Evolutionary conservation across 1,284 basidiomycete species (phyloP), one percentile per base, ranked within the genome.

Genomic region (Sporisorium scitamineum): DNA sequence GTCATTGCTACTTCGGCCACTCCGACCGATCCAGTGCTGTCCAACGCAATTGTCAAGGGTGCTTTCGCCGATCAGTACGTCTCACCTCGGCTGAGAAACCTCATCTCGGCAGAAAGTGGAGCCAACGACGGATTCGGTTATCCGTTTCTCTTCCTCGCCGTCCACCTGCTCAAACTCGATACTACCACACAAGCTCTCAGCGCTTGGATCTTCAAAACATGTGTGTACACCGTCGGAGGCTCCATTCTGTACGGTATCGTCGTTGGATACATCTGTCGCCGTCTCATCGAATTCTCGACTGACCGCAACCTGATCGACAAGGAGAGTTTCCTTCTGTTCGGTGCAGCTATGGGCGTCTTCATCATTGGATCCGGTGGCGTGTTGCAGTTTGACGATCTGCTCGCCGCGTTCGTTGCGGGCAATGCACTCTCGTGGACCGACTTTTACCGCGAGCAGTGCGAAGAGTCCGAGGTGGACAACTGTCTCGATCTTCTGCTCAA

Each of bases 61-160:
- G 78, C 77, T 1, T 82, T 82, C 31, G 81, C 81, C 0, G 81
- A 82, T 34, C 75, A 80, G 61, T 80, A 81, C 63, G 76, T 82
- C 45, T 76, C 76, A 39, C 76, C 78, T 9, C 64, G 81, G 3
- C 53, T 82, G 22, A 67, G 81, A 24, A 81, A 82, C 44, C 61
- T 82, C 37, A 79, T 82, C 65, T 80, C 74, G 10, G 81, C 73
- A n/a, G 81, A 82, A 61, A 75, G 69, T 18, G 81, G 81, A n/a
- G 69, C 72, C 24, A 82, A 81, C 47, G 81, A 82, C 29, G 81
- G 81, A 29, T 73, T 82, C 14, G 78, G 67, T 0, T 78, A 78
- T 22, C 81, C 80, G 0, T 80, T 82, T 44, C 68, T 81, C 39
- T 81, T 74, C 53, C 63, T 82, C 18, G 80, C 80, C 34, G 64